Percentiles rank a stretch among this genome's conserved stretches.
These are phyloP conservation scores for Crithidia brevicula DNA, from an alignment of 208 protist species.

Conservation along the genomic window DNA sequence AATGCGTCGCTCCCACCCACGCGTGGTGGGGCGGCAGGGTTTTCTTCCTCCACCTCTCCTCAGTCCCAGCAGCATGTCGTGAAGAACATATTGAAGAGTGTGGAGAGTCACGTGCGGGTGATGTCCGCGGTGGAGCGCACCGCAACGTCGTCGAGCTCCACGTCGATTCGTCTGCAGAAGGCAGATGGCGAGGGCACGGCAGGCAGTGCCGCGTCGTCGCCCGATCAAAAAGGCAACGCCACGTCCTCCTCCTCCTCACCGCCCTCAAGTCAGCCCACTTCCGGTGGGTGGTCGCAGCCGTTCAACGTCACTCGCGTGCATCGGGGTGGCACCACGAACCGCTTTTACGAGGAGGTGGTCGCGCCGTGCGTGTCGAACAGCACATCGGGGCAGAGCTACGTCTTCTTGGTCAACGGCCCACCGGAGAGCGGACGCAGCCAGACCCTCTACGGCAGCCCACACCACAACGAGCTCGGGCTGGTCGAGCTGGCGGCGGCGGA, in stretches of 20 bases:
- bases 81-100: slow-evolving; percentile 82
- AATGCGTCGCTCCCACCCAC: slow-evolving; percentile 10
- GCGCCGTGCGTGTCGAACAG: slow-evolving; percentile 84
- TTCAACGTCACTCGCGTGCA: slow-evolving; percentile 85
- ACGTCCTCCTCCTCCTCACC: slow-evolving; percentile 16
- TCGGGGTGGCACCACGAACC: slow-evolving; percentile 55
- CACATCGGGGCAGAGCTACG: slow-evolving; percentile 81
- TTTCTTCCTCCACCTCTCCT: background rate
- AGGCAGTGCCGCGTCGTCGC: slow-evolving; percentile 1
- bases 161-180: slow-evolving; percentile 60
- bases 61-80: slow-evolving; percentile 26
- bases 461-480: slow-evolving; percentile 78
- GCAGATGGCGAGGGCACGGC: slow-evolving; percentile 17
- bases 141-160: slow-evolving; percentile 75
- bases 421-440: slow-evolving; percentile 84
- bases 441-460: slow-evolving; percentile 86
- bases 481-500: slow-evolving; percentile 81
- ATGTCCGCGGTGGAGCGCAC: slow-evolving; percentile 80
- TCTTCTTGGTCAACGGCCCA: slow-evolving; percentile 79
- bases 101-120: slow-evolving; percentile 83
- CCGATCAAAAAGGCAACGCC: background rate
- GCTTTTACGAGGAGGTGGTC: slow-evolving; percentile 84
- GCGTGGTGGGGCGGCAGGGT: slow-evolving; percentile 1
- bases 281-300: slow-evolving; percentile 50
- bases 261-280: slow-evolving; percentile 7